Conservation (phyloP, 352 stramenopile genomes). For the Aphanomyces invadans region DNA sequence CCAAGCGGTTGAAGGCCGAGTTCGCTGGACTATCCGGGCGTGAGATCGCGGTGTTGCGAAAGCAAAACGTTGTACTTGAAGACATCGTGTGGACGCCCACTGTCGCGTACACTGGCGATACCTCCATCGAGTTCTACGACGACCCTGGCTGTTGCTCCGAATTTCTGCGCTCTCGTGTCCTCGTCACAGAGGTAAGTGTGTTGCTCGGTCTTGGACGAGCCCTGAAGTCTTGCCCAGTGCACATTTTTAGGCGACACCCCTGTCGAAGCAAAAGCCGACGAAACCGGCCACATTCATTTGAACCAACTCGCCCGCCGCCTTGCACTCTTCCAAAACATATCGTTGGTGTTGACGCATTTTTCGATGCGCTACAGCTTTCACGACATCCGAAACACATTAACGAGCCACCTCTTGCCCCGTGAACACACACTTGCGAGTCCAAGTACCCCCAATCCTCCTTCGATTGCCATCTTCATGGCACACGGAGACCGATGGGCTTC, state of each 20-base stretch:
- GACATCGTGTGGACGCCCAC: constrained; percentile 32
- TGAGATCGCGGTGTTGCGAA: constrained; percentile 44
- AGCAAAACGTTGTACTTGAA: constrained; percentile 43
- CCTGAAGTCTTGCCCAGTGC: constrained; percentile 2
- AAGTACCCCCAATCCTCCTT: no score
- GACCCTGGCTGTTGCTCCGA: constrained; percentile 31
- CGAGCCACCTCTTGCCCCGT: constrained; percentile 30
- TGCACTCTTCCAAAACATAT: constrained; percentile 37
- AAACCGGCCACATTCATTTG: constrained; percentile 66
- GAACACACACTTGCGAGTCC: no score
- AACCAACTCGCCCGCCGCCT: constrained; percentile 45
- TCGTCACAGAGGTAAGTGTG: constrained; percentile 68
- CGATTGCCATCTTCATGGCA: constrained; percentile 7
- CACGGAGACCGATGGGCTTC: neutral
- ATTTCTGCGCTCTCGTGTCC: constrained; percentile 50
- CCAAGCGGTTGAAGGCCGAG: constrained; percentile 42
- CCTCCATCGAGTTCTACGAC: constrained; percentile 51
- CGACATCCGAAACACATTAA: constrained; percentile 33
- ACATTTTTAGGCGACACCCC: constrained; percentile 56
- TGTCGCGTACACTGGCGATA: constrained; percentile 81
- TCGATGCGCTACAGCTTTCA: constrained; percentile 49
- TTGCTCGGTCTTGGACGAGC: neutral
- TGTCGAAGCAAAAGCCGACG: constrained; percentile 34
- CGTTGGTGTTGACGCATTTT: constrained; percentile 66
- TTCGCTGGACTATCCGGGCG: constrained; percentile 32